Conservation (phyloP, 768 basidiomycete species). For the Solioccasus polychromus region DNA sequence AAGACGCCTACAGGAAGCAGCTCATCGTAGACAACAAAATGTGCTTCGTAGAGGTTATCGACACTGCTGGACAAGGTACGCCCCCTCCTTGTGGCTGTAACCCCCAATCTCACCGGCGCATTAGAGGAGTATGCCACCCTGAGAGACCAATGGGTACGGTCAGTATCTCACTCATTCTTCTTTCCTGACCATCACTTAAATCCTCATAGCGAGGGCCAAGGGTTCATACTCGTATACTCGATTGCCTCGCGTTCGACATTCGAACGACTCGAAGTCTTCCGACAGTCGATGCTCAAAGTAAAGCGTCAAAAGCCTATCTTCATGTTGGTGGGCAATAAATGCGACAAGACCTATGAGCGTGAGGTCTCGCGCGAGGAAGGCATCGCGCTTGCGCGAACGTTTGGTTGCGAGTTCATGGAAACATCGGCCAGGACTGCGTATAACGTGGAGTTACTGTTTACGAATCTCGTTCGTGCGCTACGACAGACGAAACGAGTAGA, state of each 20-base stretch:
- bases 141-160: conserved; percentile 98
- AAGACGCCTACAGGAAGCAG: conserved; percentile 96
- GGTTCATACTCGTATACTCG: conserved; percentile 96
- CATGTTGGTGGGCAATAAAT: conserved; percentile 96
- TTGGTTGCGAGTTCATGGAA: conserved; percentile 94
- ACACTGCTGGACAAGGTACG: conserved; percentile 95
- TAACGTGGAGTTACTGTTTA: conserved; percentile 91
- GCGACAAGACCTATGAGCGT: conserved; percentile 86
- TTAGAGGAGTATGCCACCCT: conserved; percentile 96
- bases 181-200: conserved; percentile 8
- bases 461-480: conserved; percentile 77
- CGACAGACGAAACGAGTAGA: conserved; percentile 62
- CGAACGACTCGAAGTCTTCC: conserved; percentile 85
- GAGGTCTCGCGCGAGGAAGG: conserved; percentile 94
- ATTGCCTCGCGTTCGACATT: conserved; percentile 93
- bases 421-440: conserved; percentile 94
- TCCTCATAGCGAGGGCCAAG: conserved; percentile 85
- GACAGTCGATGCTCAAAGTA: conserved; percentile 85
- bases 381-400: conserved; percentile 69
- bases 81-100: conserved; percentile 9
- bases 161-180: conserved; percentile 31
- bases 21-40: conserved; percentile 92
- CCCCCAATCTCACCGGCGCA: conserved; percentile 17
- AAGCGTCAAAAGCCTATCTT: conserved; percentile 84
- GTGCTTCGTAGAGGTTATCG: conserved; percentile 95